Evolutionary conservation across 441 rosid genomes (phyloP), one percentile per base, ranked within the genome.

Genomic region (Breynia disticha): DNA sequence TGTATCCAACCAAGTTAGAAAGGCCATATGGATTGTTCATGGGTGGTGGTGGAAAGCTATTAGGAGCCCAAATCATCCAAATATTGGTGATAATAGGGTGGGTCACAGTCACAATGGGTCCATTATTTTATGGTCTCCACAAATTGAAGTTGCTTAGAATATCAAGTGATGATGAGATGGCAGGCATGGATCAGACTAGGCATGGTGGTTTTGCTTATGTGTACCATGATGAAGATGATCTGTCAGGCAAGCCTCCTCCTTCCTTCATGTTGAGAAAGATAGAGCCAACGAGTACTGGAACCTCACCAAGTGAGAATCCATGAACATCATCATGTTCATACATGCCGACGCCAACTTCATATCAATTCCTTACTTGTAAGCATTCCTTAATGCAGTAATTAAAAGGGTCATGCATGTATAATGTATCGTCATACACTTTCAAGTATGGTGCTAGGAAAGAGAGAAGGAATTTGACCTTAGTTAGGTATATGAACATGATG

Each of bases 31-130:
- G 97, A 18, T 48, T 86, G 44, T 69, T 88, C 0, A 81, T 83
- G 97, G 95, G 97, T 0, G 97, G 97, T 13, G 93, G 87, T 3
- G 79, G 91, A 37, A 81, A 55, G 78, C 77, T 86, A 1, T 54
- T 83, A 48, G 97, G 69, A 11, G 95, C 97, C 32, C 97, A 88
- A 17, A 15, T 86, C 9, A 60, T 88, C 11, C 84, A 86, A 56
- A 76, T 88, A 9, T 39, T 86, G 55, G 95, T 86, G 47, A 76
- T 83, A 18, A 48, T 50, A 0, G 95, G 90, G 52, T 86, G 91
- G 89, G 93, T 88, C 16, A 78, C 82, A 46, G 83, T 63, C 0
- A 83, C 93, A 0, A 88, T 88, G 95, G 95, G 84, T 5, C 74
- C 87, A 11, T 56, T 88, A 53, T 88, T 88, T 54, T 83, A 56